These are phyloP conservation scores for Rhododendron ovatum DNA, from an alignment of 148 eudicot genomes.

Conservation along the genomic window DNA sequence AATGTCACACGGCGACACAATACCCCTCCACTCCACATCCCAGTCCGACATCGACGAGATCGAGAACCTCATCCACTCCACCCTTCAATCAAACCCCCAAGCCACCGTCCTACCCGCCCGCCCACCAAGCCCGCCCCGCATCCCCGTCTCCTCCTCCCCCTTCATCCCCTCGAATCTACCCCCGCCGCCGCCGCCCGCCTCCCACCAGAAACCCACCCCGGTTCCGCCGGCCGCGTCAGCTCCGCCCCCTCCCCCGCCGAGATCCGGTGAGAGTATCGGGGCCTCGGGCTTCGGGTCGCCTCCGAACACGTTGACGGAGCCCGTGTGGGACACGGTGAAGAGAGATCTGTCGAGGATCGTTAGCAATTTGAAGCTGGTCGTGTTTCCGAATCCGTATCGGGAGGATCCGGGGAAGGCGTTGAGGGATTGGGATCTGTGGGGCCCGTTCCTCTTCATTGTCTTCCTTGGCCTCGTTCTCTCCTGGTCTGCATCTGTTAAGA, in stretches of 20 bases:
- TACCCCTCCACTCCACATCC: constrained; percentile 61
- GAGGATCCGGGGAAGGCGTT: constrained; percentile 96
- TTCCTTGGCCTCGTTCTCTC: constrained; percentile 87
- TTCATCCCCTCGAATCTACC: constrained; percentile 40
- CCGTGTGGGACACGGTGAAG: constrained; percentile 93
- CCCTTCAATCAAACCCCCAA: constrained; percentile 38
- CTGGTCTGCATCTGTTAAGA: constrained; percentile 96
- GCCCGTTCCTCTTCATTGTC: constrained; percentile 93
- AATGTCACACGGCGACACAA: constrained; percentile 38
- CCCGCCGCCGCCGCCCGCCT: constrained; percentile 32
- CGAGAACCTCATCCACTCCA: constrained; percentile 72
- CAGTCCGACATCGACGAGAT: constrained; percentile 98
- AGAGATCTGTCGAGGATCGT: constrained; percentile 82
- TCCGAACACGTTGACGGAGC: constrained; percentile 84
- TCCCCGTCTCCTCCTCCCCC: constrained; percentile 50
- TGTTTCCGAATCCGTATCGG: constrained; percentile 81
- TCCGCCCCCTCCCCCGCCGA: constrained; percentile 24
- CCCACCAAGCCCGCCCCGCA: constrained; percentile 53
- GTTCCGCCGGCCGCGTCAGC: constrained; percentile 19
- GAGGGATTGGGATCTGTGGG: constrained; percentile 99
- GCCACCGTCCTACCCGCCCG: constrained; percentile 61
- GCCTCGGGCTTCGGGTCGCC: constrained; percentile 56
- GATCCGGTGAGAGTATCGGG: constrained; percentile 7
- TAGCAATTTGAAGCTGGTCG: constrained; percentile 90
- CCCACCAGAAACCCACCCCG: constrained; percentile 27